phyloP scores from a whole-genome alignment of 345 rosid species.

The Populus davidiana region DNA sequence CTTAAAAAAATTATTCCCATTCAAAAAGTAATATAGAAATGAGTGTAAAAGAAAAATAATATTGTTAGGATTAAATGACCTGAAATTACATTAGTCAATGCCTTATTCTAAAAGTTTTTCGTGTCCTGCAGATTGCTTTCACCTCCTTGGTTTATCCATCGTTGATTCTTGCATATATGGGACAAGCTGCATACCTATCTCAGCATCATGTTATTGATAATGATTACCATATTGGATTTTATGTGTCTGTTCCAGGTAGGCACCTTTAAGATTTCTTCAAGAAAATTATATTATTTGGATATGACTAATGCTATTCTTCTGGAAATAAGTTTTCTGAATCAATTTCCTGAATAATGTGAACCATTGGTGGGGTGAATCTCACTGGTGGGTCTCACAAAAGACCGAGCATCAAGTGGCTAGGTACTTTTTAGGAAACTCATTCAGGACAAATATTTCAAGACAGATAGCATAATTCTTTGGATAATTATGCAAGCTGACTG shows the following conservation, averaged over 20 bases:
- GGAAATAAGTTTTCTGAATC: neutral
- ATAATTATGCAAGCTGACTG: constrained; percentile 7
- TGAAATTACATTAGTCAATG: neutral
- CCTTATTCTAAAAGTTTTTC: constrained; percentile 6
- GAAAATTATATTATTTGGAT: constrained; percentile 9
- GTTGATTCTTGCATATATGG: constrained; percentile 88
- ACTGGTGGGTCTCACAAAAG: no score
- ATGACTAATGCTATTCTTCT: no score
- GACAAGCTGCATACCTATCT: constrained; percentile 90
- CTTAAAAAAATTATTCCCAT: neutral
- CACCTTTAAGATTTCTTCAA: constrained; percentile 15
- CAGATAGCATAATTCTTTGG: neutral
- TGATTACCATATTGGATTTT: constrained; percentile 58
- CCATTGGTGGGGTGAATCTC: no score
- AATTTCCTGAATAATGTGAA: neutral
- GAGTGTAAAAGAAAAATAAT: neutral
- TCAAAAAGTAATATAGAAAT: neutral
- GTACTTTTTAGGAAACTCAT: neutral
- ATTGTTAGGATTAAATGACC: neutral
- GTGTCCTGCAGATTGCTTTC: constrained; percentile 74
- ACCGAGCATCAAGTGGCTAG: neutral
- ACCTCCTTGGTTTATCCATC: constrained; percentile 87
- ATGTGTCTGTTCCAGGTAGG: constrained; percentile 88
- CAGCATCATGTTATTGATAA: constrained; percentile 47
- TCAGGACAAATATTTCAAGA: neutral